A percentile compares a stretch with the other conserved stretches of the same genome.
These are phyloP conservation scores for Cystobasidium pallidum DNA, from an alignment of 1,284 basidiomycete species.

Conservation along the genomic window DNA sequence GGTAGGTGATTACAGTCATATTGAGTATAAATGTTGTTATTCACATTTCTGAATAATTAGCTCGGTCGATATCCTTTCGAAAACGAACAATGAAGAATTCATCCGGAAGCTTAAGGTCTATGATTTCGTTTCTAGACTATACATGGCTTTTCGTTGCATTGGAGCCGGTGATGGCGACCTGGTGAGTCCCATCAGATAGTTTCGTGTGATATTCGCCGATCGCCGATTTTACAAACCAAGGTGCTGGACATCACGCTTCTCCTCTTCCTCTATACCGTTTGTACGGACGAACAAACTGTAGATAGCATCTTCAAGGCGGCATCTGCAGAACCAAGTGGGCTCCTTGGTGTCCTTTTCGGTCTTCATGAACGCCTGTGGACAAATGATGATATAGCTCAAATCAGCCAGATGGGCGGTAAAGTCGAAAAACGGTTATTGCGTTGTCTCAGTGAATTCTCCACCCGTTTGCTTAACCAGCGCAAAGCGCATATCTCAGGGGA, in stretches of 20 bases:
- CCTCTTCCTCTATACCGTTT: neutral
- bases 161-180: slow-evolving; percentile 29
- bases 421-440: neutral
- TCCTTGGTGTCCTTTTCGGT: neutral
- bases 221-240: neutral
- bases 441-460: neutral
- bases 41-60: neutral
- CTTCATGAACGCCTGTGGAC: neutral
- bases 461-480: no score
- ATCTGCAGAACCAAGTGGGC: neutral
- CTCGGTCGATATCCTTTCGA: slow-evolving; percentile 28
- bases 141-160: slow-evolving; percentile 1
- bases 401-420: neutral
- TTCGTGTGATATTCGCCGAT: neutral
- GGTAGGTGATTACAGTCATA: neutral
- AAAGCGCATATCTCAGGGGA: no score
- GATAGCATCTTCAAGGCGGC: neutral
- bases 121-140: slow-evolving; percentile 17
- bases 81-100: slow-evolving; percentile 17
- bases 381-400: neutral
- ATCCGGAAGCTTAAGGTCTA: slow-evolving; percentile 19
- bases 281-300: neutral
- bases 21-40: no score
- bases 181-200: neutral
- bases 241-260: slow-evolving; percentile 15